A percentile compares a stretch with the other conserved stretches of the same genome.
Conservation (phyloP, 352 stramenopile species). For the Globisporangium abappressorium region DNA sequence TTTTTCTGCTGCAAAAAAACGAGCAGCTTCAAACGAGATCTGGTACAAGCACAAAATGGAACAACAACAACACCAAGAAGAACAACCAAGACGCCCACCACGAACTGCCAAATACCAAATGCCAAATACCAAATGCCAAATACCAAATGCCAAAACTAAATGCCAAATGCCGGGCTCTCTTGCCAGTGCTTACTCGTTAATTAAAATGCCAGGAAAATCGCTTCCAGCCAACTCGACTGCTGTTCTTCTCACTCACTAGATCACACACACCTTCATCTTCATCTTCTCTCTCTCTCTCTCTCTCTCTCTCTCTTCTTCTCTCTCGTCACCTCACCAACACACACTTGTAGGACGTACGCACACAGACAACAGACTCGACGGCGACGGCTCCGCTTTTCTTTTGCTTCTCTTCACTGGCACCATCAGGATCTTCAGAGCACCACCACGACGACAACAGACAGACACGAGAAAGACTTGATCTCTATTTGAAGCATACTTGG, state of each 20-base stretch:
- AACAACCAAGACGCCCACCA: too few species aligned
- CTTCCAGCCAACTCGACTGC: too few species aligned
- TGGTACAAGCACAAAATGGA: not conserved
- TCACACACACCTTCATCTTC: not conserved
- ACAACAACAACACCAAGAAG: not conserved
- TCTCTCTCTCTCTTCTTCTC: not conserved
- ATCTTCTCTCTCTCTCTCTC: not conserved
- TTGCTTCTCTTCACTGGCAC: not conserved
- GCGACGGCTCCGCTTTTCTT: not conserved
- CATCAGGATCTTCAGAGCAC: not conserved
- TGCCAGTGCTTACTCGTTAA: not conserved
- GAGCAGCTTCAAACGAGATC: not conserved
- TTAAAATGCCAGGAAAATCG: not conserved
- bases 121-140: not conserved
- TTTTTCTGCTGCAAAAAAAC: not conserved
- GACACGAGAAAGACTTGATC: not conserved
- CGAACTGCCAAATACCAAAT: too few species aligned
- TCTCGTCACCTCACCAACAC: slow-evolving; percentile 3
- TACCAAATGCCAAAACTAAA: not conserved
- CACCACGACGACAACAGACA: not conserved
- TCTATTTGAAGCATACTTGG: slow-evolving; percentile 2
- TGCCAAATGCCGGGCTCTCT: not conserved
- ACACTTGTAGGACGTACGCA: not conserved
- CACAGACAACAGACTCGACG: slow-evolving; percentile 1
- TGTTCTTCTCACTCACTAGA: not conserved